These are phyloP conservation scores for Geum urbanum DNA, from an alignment of 306 rosid genomes.

Conservation along the genomic window DNA sequence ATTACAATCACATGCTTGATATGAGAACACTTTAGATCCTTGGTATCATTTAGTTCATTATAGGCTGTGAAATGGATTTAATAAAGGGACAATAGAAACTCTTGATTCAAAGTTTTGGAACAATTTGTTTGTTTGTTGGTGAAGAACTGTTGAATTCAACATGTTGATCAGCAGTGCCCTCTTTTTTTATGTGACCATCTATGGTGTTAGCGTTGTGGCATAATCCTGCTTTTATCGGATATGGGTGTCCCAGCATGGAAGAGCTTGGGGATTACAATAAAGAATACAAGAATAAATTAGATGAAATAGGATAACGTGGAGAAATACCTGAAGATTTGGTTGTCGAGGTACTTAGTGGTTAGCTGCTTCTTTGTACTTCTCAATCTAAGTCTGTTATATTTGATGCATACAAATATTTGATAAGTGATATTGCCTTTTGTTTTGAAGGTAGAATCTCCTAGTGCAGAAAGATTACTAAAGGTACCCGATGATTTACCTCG, in stretches of 20 bases:
- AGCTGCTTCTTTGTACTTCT: slow-evolving; percentile 4
- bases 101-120: not conserved
- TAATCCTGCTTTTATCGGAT: slow-evolving; percentile 38
- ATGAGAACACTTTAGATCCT: not conserved
- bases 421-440: slow-evolving; percentile 20
- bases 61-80: not conserved
- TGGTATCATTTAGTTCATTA: not conserved
- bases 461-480: slow-evolving; percentile 80
- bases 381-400: not conserved
- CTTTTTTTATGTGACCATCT: not conserved
- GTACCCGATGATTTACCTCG: slow-evolving; percentile 66
- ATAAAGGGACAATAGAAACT: not conserved
- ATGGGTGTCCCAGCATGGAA: slow-evolving; percentile 82
- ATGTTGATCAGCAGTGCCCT: not conserved
- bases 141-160: not conserved
- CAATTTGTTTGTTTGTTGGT: not conserved
- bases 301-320: slow-evolving; percentile 73
- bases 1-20: not conserved
- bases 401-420: slow-evolving; percentile 16
- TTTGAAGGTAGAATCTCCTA: slow-evolving; percentile 80
- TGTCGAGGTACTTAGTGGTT: slow-evolving; percentile 53
- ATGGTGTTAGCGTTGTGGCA: slow-evolving; percentile 1
- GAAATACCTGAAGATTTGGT: slow-evolving; percentile 79
- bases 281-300: slow-evolving; percentile 70
- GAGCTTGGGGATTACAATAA: slow-evolving; percentile 72